These are phyloP conservation scores for Thielaviopsis cerberus DNA, from an alignment of 2,329 filamentous ascomycete species.

Conservation along the genomic window DNA sequence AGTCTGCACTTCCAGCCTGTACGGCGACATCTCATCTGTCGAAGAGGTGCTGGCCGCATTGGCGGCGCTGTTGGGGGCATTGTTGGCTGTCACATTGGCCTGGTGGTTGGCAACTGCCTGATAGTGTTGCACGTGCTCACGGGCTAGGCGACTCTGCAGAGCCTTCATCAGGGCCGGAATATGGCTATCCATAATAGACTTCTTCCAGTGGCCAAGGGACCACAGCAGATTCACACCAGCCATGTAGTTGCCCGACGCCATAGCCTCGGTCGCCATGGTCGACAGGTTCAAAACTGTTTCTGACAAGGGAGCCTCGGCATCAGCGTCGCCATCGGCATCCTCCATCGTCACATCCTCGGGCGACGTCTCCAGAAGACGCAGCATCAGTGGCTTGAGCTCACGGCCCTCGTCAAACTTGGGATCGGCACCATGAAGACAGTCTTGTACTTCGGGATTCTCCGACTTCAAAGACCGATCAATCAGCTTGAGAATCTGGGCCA, in stretches of 20 bases:
- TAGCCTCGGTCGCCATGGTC: slow-evolving; percentile 68
- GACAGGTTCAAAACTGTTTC: slow-evolving; percentile 77
- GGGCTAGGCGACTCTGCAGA: slow-evolving; percentile 74
- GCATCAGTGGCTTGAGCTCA: slow-evolving; percentile 55
- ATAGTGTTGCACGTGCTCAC: slow-evolving; percentile 76
- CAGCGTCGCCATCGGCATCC: slow-evolving; percentile 67
- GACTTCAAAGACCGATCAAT: slow-evolving; percentile 76
- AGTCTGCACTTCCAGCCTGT: slow-evolving; percentile 76
- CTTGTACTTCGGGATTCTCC: slow-evolving; percentile 81
- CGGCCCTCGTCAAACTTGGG: slow-evolving; percentile 50
- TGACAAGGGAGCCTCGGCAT: slow-evolving; percentile 61
- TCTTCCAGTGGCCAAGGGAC: slow-evolving; percentile 72
- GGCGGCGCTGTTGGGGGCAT: slow-evolving; percentile 27
- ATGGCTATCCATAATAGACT: slow-evolving; percentile 75
- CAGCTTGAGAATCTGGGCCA: slow-evolving; percentile 65
- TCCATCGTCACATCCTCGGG: slow-evolving; percentile 57
- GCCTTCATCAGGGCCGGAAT: slow-evolving; percentile 81
- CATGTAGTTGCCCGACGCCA: slow-evolving; percentile 63
- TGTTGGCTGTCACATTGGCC: slow-evolving; percentile 24
- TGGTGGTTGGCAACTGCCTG: slow-evolving; percentile 36
- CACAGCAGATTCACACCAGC: slow-evolving; percentile 85
- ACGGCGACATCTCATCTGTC: slow-evolving; percentile 41
- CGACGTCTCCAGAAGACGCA: slow-evolving; percentile 71
- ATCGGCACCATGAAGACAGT: slow-evolving; percentile 64
- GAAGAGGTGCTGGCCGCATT: neutral